Evolutionary conservation across 2,329 filamentous ascomycete species (phyloP).

Genomic region (Pseudopithomyces maydicus): DNA sequence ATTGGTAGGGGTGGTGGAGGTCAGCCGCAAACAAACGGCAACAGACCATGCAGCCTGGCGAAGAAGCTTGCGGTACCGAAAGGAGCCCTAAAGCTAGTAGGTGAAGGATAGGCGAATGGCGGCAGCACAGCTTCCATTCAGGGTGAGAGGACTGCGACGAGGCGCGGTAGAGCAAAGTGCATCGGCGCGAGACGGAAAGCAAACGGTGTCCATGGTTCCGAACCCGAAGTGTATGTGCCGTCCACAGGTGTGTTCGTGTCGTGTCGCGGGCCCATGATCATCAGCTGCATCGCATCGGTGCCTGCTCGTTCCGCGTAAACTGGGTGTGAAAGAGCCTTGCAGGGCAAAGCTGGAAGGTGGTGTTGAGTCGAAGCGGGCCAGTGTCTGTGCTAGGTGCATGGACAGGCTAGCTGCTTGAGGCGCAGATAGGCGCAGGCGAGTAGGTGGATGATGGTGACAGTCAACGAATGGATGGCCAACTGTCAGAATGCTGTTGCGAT

Average conservation of each 20-base stretch:
- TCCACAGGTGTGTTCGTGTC: slow-evolving; percentile 4
- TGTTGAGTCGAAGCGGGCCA: slow-evolving; percentile 14
- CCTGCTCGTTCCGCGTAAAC: slow-evolving; percentile 11
- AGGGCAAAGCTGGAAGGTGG: slow-evolving; percentile 12
- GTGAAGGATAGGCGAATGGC: slow-evolving; percentile 17
- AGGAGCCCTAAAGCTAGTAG: background rate
- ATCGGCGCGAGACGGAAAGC: background rate
- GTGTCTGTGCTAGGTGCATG: slow-evolving; percentile 24
- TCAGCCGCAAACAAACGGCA: slow-evolving; percentile 10
- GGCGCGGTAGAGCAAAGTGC: background rate
- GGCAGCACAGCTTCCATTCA: slow-evolving; percentile 15
- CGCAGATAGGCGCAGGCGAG: slow-evolving; percentile 20
- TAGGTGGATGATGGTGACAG: slow-evolving; percentile 2
- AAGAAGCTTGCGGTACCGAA: background rate
- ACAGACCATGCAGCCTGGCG: background rate
- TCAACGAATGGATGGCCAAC: slow-evolving; percentile 8
- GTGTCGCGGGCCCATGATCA: slow-evolving; percentile 15
- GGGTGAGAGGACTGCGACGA: slow-evolving; percentile 6
- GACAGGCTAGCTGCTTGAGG: slow-evolving; percentile 17
- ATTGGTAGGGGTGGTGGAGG: slow-evolving; percentile 14
- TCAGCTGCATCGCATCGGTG: slow-evolving; percentile 21
- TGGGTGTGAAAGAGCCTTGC: slow-evolving; percentile 13
- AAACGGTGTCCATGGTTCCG: slow-evolving; percentile 9
- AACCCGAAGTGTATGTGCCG: slow-evolving; percentile 15
- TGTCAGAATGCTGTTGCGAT: slow-evolving; percentile 22